Evolutionary conservation across 768 basidiomycete genomes (phyloP).

Genomic region (Cantharellus anzutake): DNA sequence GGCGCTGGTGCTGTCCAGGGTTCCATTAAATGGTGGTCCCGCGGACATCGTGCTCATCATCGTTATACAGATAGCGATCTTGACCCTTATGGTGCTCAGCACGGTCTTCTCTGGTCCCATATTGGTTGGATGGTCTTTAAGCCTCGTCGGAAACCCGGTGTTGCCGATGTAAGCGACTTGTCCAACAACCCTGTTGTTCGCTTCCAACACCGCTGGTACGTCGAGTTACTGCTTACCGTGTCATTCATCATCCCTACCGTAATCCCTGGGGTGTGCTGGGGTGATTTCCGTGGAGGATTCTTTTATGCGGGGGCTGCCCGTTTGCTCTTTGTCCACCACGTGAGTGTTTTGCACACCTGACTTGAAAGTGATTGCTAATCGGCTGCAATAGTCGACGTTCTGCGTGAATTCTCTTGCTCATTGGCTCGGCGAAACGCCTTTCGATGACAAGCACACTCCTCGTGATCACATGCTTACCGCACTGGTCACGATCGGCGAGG

Average conservation of each 20-base stretch:
- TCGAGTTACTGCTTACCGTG: conserved; percentile 48
- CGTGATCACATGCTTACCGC: conserved; percentile 81
- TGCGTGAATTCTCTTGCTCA: conserved; percentile 95
- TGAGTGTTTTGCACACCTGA: conserved; percentile 21
- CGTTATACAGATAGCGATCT: conserved; percentile 94
- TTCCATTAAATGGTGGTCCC: conserved; percentile 97
- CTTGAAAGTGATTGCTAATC: neutral
- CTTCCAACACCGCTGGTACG: conserved; percentile 79
- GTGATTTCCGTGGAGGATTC: conserved; percentile 71
- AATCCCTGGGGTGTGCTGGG: conserved; percentile 67
- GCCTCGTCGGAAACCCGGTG: conserved; percentile 74
- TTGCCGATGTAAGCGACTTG: conserved; percentile 77
- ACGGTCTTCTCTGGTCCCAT: conserved; percentile 73
- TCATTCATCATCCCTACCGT: conserved; percentile 55
- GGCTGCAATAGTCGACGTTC: conserved; percentile 58
- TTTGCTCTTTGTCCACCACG: conserved; percentile 75
- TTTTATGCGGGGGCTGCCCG: conserved; percentile 67
- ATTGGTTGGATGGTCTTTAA: conserved; percentile 89
- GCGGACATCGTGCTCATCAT: conserved; percentile 95
- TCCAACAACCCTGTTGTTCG: conserved; percentile 57
- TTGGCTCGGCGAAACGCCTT: conserved; percentile 85
- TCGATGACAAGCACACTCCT: conserved; percentile 90
- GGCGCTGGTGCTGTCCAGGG: conserved; percentile 92
- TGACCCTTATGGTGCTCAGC: conserved; percentile 87
- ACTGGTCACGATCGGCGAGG: conserved; percentile 81